Conservation (phyloP, 2,329 filamentous ascomycete species). For the Curvularia sp. region DNA sequence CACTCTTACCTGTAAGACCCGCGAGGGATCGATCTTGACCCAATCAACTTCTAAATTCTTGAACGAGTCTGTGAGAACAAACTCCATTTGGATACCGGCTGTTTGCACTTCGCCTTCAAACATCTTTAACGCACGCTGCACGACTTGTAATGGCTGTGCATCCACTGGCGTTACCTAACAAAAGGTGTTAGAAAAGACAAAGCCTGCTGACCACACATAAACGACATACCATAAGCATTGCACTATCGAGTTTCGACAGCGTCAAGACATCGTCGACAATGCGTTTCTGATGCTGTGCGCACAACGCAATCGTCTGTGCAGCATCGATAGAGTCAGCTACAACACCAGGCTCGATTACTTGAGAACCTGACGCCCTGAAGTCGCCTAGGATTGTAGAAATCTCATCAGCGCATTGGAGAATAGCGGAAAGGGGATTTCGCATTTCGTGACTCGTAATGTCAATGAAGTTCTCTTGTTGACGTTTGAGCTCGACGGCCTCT, state of each 20-base stretch:
- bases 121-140: constrained; percentile 75
- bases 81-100: constrained; percentile 70
- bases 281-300: constrained; percentile 78
- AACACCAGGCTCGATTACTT: constrained; percentile 57
- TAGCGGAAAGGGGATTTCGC: constrained; percentile 77
- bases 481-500: constrained; percentile 81
- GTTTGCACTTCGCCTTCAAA: constrained; percentile 77
- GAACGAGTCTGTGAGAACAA: constrained; percentile 69
- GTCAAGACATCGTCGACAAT: constrained; percentile 59
- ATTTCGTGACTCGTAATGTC: constrained; percentile 80
- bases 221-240: constrained; percentile 65
- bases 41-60: constrained; percentile 66
- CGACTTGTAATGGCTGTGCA: constrained; percentile 70
- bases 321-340: constrained; percentile 72
- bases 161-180: constrained; percentile 68
- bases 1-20: constrained; percentile 67
- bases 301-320: constrained; percentile 78
- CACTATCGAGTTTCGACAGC: constrained; percentile 71
- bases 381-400: constrained; percentile 63
- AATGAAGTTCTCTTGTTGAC: constrained; percentile 82
- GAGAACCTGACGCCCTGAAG: constrained; percentile 56
- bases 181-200: constrained; percentile 4
- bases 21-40: constrained; percentile 75
- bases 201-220: too few relatives aligned
- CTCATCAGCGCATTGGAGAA: constrained; percentile 79